Base-by-base conservation (phyloP, 1,284 basidiomycete species). In the Volvariella surrecta region DNA sequence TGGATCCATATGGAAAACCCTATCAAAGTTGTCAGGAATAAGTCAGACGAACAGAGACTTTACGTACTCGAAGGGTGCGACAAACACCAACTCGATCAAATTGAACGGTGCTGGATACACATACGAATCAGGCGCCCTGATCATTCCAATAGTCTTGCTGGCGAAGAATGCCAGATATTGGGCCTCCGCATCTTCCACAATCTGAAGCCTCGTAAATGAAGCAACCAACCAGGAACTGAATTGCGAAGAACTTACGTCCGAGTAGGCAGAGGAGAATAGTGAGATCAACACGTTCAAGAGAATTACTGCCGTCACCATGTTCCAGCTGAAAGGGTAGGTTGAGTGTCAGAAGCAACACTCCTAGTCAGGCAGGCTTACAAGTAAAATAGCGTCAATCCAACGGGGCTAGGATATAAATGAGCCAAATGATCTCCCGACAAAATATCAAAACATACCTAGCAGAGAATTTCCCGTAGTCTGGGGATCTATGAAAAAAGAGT, bases 211-310 rank as follows among this genome's bases (percentile, higher is more conserved):
- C 15, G 28, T 4, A 37, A 15, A 20, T 39, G n/a, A 37, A 31
- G 34, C 4, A n/a, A n/a, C 7, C 15, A 7, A 37, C 16, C 38
- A 32, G 24, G 42, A n/a, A 31, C 43, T 32, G 15, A 42, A n/a
- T n/a, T n/a, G n/a, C 30, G 9, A 28, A 19, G 28, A 46, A 50
- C 76, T 67, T 55, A 91, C 88, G 54, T 90, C 89, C 11, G 81
- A 77, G 57, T 94, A 94, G 0, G 91, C 90, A 28, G 89, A 89
- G 9, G 90, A 82, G 58, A 94, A 98, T 54, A 98, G 66, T 9
- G 95, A 97, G 53, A 99, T 92, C 53, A 99, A 74, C 56, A 99
- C 83, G 61, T 96, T 97, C 61, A 96, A 75, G 43, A 97, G 74
- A 50, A 97, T 81, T 45, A 97, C 74, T n/a, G 81, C 82, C 1